phyloP scores from a whole-genome alignment of 192 early-diverging fungal genomes.

The Backusella australiensis region DNA sequence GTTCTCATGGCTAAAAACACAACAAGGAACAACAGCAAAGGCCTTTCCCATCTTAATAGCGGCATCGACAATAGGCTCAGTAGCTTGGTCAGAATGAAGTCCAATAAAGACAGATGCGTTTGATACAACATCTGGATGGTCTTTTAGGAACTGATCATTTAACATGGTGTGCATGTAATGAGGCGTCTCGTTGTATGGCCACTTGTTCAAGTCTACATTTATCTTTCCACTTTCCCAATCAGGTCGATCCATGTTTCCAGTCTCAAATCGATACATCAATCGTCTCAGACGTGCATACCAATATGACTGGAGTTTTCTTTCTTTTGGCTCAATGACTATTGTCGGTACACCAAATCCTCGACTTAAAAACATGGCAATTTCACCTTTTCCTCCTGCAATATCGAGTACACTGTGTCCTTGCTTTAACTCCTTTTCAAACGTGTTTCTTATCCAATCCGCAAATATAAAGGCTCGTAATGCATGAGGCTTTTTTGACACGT shows the following conservation, averaged over 20 bases:
- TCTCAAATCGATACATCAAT: constrained; percentile 17
- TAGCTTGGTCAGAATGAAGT: constrained; percentile 59
- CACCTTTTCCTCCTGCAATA: constrained; percentile 58
- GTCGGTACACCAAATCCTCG: constrained; percentile 41
- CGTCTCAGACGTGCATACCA: constrained; percentile 34
- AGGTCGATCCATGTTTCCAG: constrained; percentile 6
- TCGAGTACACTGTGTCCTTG: constrained; percentile 36
- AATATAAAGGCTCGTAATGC: constrained; percentile 47
- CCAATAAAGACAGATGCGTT: constrained; percentile 48
- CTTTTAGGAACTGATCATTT: constrained; percentile 35
- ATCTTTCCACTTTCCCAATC: constrained; percentile 21
- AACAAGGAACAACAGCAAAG: constrained; percentile 59
- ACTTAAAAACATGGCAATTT: constrained; percentile 45
- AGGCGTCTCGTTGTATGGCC: constrained; percentile 17
- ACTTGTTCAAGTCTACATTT: constrained; percentile 8
- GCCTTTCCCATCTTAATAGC: constrained; percentile 44
- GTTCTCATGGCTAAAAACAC: constrained; percentile 56
- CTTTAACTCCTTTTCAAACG: constrained; percentile 30
- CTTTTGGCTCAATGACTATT: constrained; percentile 49
- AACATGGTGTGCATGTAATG: constrained; percentile 25
- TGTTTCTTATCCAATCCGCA: constrained; percentile 50
- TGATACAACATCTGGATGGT: constrained; percentile 24
- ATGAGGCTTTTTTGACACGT: constrained; percentile 49
- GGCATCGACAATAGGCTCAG: constrained; percentile 54
- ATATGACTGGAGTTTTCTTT: constrained; percentile 38